Base-by-base conservation (phyloP, 345 rosid genomes). In the Pistacia integerrima region DNA sequence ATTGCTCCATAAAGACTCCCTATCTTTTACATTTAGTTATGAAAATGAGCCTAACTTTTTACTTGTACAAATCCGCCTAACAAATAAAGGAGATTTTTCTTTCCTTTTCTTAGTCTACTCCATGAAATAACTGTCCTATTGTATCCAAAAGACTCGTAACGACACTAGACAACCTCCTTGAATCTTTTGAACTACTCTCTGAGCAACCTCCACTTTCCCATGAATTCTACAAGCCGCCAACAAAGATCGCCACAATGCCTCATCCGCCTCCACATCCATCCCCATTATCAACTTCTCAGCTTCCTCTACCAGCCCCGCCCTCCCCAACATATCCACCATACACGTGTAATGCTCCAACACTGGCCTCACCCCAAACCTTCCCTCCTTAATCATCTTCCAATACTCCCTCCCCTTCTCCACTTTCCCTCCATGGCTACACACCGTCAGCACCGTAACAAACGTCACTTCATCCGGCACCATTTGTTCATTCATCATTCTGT, bases 251-350 rank as follows among this genome's bases (percentile, higher is more conserved):
- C 70, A 79, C 55, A 84, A 35, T 14, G 83, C 85, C 10, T 17
- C 73, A 75, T 84, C 87, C 0, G 76, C 72, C 74, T 74, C 54
- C 51, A 70, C 61, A 49, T 84, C 64, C 82, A 84, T 82, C 63
- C 66, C 69, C 82, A 22, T 65, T 16, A 77, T 73, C 70, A 84
- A 38, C 48, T 79, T 80, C 72, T 82, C 81, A 1, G 83, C 87
- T 67, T 84, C 83, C 69, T 79, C 83, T 18, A 79, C 67, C 67
- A 49, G 52, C 14, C 87, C 83, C 1, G 70, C 83, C 66, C 80
- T 77, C 74, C 83, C 87, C 71, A 82, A 63, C 83, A 79, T 74
- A 72, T 79, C 78, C 74, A 82, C 85, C 83, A 84, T 64, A 62
- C 85, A 77, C 20, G 85, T 84, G 55, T 79, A 82, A 76, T 84